A percentile compares a stretch with the other conserved stretches of the same genome.
Conservation (phyloP, 2,329 filamentous ascomycete species). For the Penicillium paneum region DNA sequence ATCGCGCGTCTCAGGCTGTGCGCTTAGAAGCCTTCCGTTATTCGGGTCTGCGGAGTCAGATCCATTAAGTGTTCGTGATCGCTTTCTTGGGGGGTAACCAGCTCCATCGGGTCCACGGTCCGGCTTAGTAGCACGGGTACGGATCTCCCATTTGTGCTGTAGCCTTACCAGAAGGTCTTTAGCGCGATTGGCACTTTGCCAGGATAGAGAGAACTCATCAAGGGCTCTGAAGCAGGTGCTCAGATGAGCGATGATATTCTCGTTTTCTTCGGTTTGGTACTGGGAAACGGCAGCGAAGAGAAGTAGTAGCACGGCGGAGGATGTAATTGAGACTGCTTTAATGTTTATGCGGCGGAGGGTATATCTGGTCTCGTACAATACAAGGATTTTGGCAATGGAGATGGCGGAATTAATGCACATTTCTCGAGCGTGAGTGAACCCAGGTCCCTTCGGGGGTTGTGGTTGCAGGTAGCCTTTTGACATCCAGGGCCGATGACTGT, state of each 20-base stretch:
- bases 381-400: conserved; percentile 15
- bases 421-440: conserved; percentile 12
- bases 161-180: conserved; percentile 12
- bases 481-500: conserved; percentile 37
- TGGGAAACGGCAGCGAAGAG: conserved; percentile 15
- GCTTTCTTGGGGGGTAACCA: not conserved
- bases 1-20: not conserved
- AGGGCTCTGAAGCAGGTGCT: conserved; percentile 15
- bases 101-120: not conserved
- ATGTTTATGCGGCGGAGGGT: conserved; percentile 16
- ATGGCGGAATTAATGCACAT: conserved; percentile 21
- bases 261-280: not conserved
- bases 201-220: conserved; percentile 16
- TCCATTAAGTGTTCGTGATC: not conserved
- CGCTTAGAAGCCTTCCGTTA: not conserved
- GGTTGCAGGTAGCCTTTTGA: conserved; percentile 33
- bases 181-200: conserved; percentile 14
- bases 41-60: not conserved
- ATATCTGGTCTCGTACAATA: conserved; percentile 13
- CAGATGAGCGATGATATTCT: conserved; percentile 7
- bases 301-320: conserved; percentile 15
- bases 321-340: conserved; percentile 19
- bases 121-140: not conserved
- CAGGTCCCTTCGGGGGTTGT: conserved; percentile 22
- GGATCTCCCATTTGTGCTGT: conserved; percentile 13